phyloP scores from a whole-genome alignment of 2,329 filamentous ascomycete species.

The Cladosporium sp. region DNA sequence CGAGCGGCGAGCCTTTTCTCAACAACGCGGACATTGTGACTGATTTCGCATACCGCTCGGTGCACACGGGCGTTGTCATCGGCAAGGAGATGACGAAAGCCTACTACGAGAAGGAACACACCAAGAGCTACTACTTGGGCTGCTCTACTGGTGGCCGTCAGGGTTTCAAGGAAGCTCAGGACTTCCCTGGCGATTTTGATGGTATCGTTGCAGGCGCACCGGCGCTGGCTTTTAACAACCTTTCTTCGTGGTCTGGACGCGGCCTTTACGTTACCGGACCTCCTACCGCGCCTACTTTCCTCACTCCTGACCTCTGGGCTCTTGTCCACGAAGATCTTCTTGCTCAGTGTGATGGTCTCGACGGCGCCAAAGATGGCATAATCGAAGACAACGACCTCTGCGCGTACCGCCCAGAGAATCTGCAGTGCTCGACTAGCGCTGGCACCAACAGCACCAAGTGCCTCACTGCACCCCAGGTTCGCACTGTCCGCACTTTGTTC shows the following conservation, averaged over 20 bases:
- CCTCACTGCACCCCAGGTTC: constrained; percentile 39
- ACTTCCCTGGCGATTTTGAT: constrained; percentile 45
- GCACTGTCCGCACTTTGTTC: constrained; percentile 39
- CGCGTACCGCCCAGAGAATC: constrained; percentile 36
- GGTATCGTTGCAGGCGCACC: constrained; percentile 44
- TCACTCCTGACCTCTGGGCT: constrained; percentile 35
- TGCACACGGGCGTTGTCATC: constrained; percentile 27
- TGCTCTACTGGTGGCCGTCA: constrained; percentile 46
- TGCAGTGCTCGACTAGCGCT: constrained; percentile 32
- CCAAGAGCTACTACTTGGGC: constrained; percentile 45
- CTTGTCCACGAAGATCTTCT: constrained; percentile 40
- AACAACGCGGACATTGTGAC: constrained; percentile 43
- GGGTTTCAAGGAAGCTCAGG: constrained; percentile 42
- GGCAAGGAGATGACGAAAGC: constrained; percentile 28
- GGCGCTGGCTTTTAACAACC: constrained; percentile 38
- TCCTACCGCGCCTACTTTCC: constrained; percentile 35
- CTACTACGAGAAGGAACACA: constrained; percentile 35
- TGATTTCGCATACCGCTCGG: constrained; percentile 43
- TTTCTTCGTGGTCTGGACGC: constrained; percentile 39
- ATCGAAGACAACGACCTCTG: constrained; percentile 43
- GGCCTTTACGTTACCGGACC: constrained; percentile 38
- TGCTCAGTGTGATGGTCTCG: constrained; percentile 46
- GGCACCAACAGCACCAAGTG: constrained; percentile 35
- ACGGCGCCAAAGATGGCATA: constrained; percentile 44
- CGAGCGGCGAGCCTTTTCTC: constrained; percentile 44